Evolutionary conservation across 164 flowering plant species (phyloP).

Genomic region (Aristolochia contorta): DNA sequence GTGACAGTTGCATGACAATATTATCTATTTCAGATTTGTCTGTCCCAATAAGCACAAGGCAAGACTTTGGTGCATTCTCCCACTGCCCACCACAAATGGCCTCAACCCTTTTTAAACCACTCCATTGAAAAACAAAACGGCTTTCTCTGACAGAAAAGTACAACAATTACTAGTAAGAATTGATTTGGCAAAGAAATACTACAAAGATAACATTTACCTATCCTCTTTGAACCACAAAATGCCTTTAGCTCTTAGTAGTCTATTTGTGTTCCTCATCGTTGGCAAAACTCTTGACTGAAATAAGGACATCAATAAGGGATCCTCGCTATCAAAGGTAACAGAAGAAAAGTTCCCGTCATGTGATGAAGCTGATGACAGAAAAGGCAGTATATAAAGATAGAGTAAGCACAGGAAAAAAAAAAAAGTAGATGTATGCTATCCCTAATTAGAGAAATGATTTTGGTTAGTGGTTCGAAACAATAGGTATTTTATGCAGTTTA

Average conservation of each 20-base stretch:
- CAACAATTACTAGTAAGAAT: neutral
- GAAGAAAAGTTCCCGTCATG: conserved; percentile 8
- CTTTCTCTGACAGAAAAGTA: conserved; percentile 5
- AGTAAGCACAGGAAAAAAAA: neutral
- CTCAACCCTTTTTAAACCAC: conserved; percentile 11
- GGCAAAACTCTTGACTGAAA: conserved; percentile 9
- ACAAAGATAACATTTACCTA: conserved; percentile 2
- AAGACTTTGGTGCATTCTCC: conserved; percentile 10
- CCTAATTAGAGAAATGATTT: too few species aligned
- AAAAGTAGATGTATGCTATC: neutral
- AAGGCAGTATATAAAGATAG: neutral
- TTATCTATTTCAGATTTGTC: conserved; percentile 10
- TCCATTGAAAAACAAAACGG: conserved; percentile 12
- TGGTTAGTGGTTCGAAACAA: too few species aligned
- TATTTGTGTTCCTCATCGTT: conserved; percentile 4
- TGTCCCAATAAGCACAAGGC: conserved; percentile 12
- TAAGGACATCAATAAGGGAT: conserved; percentile 6
- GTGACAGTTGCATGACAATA: conserved; percentile 5
- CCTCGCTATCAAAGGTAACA: conserved; percentile 9
- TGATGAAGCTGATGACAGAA: conserved; percentile 4
- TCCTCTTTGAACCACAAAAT: conserved; percentile 10
- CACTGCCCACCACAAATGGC: conserved; percentile 9
- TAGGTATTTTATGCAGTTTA: too few species aligned
- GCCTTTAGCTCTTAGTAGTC: conserved; percentile 13
- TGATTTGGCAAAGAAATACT: neutral